A percentile compares a stretch with the other conserved stretches of the same genome.
phyloP scores from a whole-genome alignment of 495 filamentous ascomycete species.

The Pyronema omphalodes region DNA sequence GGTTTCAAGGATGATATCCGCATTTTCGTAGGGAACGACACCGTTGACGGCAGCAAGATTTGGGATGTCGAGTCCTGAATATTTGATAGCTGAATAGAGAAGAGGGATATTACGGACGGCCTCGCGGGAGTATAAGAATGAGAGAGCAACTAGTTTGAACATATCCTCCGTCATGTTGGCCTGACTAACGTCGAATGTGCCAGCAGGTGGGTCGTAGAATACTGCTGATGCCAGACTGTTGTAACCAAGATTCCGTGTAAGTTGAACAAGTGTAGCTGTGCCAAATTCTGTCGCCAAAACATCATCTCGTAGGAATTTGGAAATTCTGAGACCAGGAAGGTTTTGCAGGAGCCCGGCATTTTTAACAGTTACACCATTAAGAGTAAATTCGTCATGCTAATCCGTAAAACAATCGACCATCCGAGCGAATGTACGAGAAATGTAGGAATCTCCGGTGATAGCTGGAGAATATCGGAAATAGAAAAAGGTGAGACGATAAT shows the following conservation, averaged over 20 bases:
- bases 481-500: conserved; percentile 16
- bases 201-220: background rate
- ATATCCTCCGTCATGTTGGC: background rate
- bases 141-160: background rate
- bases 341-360: background rate
- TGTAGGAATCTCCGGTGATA: conserved; percentile 38
- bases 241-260: background rate
- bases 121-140: background rate
- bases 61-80: background rate
- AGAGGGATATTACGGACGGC: background rate
- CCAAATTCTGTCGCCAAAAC: background rate
- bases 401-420: conserved; percentile 57
- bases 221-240: background rate
- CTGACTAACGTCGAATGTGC: background rate
- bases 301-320: background rate
- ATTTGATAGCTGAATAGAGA: background rate
- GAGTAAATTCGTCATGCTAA: background rate
- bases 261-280: background rate
- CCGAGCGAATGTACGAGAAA: conserved; percentile 74
- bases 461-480: conserved; percentile 11
- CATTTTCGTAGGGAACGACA: background rate
- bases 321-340: background rate
- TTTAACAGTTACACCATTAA: background rate
- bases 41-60: background rate
- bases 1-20: background rate